These are phyloP conservation scores for Salix viminalis DNA, from an alignment of 345 rosid genomes.

Conservation along the genomic window DNA sequence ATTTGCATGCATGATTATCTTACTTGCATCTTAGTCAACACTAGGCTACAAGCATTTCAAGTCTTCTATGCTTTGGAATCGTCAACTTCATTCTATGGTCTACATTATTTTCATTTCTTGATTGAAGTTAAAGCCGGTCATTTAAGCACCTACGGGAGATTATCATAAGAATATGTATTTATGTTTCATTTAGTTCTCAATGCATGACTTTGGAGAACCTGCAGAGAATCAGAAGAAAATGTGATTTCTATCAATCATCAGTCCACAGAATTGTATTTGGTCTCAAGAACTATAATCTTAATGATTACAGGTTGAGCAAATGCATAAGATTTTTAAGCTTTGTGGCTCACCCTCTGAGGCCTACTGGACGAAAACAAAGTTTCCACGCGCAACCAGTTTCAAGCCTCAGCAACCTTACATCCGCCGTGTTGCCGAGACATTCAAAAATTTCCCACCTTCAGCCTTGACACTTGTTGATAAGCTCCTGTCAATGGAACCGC, in stretches of 20 bases:
- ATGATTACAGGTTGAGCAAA: constrained; percentile 73
- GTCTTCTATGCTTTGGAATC: no score
- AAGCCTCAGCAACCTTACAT: constrained; percentile 22
- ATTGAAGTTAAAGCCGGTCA: background rate
- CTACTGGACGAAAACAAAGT: constrained; percentile 66
- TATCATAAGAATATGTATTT: background rate
- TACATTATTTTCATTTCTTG: background rate
- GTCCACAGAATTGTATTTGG: background rate
- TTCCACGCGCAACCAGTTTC: constrained; percentile 40
- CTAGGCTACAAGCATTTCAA: no score
- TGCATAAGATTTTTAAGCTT: constrained; percentile 93
- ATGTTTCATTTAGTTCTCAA: background rate
- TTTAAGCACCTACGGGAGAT: background rate
- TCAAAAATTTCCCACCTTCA: constrained; percentile 22
- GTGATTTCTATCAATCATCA: background rate
- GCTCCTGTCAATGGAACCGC: constrained; percentile 20
- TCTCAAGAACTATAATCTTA: background rate
- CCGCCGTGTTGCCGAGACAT: constrained; percentile 15
- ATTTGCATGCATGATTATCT: no score
- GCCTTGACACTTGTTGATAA: constrained; percentile 20
- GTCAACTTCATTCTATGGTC: no score
- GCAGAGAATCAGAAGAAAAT: no score
- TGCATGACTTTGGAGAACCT: background rate
- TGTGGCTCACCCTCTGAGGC: constrained; percentile 84
- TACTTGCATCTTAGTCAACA: no score